Evolutionary conservation across 805 yeast species (phyloP).

Genomic region (Starmerella floris): DNA sequence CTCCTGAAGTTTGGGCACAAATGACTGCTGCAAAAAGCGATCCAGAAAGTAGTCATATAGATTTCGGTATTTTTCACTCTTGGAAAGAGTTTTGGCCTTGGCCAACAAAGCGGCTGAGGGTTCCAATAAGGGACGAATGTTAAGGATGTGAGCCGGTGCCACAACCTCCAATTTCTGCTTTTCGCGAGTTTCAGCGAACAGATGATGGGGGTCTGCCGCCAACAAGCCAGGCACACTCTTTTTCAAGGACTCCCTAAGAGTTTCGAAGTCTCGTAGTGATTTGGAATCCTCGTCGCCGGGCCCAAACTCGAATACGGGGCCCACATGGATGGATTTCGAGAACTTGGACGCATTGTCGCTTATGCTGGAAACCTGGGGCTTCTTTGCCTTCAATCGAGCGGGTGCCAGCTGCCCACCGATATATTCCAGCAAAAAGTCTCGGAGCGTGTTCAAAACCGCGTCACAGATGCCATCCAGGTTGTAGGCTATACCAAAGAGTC

Average conservation of each 20-base stretch:
- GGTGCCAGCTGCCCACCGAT: constrained; percentile 9
- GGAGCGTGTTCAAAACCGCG: constrained; percentile 32
- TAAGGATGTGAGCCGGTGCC: constrained; percentile 47
- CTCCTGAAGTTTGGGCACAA: constrained; percentile 49
- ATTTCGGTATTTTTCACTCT: constrained; percentile 24
- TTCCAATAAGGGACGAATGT: constrained; percentile 67
- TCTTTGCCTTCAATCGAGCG: not conserved
- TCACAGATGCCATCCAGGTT: constrained; percentile 35
- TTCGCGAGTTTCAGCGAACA: constrained; percentile 18
- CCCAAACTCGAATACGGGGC: constrained; percentile 18
- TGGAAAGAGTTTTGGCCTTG: constrained; percentile 37
- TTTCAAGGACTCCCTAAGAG: constrained; percentile 37
- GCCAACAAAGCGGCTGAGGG: constrained; percentile 57
- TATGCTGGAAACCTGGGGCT: not conserved
- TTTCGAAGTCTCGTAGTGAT: constrained; percentile 25
- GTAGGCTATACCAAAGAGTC: constrained; percentile 23
- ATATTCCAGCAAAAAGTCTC: constrained; percentile 16
- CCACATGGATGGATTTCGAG: constrained; percentile 1
- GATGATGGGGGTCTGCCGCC: constrained; percentile 23
- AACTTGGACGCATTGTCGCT: constrained; percentile 3
- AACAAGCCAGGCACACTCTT: constrained; percentile 66
- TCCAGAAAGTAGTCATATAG: constrained; percentile 34
- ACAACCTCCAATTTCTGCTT: constrained; percentile 18
- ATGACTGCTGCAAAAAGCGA: constrained; percentile 49
- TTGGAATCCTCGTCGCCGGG: constrained; percentile 26